Evolutionary conservation across 352 stramenopile genomes (phyloP).

Genomic region (Phytophthora hybrid): DNA sequence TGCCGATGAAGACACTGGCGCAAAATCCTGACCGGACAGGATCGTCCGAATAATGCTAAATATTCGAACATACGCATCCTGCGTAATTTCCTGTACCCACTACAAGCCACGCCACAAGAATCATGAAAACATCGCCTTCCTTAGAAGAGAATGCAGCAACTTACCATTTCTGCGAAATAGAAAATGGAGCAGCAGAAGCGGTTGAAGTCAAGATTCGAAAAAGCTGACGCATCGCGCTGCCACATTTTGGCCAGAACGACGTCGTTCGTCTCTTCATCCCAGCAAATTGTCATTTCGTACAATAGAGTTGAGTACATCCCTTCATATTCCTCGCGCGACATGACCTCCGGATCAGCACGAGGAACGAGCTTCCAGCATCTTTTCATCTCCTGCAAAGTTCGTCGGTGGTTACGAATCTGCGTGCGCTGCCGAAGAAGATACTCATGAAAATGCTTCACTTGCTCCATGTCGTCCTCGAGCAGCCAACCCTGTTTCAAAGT

Average conservation of each 20-base stretch:
- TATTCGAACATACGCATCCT: conserved; percentile 35
- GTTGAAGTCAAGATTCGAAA: conserved; percentile 51
- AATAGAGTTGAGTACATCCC: conserved; percentile 60
- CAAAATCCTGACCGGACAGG: conserved; percentile 16
- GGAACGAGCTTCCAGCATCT: conserved; percentile 46
- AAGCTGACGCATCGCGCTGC: conserved; percentile 45
- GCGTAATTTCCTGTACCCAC: conserved; percentile 35
- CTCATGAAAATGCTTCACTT: conserved; percentile 49
- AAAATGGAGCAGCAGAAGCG: conserved; percentile 73
- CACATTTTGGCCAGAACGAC: conserved; percentile 59
- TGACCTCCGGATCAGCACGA: conserved; percentile 19
- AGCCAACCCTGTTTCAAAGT: conserved; percentile 18
- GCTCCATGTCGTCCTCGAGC: conserved; percentile 40
- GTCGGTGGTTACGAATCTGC: conserved; percentile 52
- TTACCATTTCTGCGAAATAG: conserved; percentile 66
- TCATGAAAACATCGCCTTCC: background rate
- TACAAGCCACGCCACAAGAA: background rate
- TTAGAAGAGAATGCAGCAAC: background rate
- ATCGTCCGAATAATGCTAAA: conserved; percentile 35
- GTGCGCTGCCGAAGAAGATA: conserved; percentile 56
- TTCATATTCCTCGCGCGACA: conserved; percentile 53
- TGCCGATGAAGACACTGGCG: background rate
- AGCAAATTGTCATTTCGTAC: conserved; percentile 73
- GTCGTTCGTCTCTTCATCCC: conserved; percentile 63
- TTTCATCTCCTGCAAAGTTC: conserved; percentile 50